A percentile compares a stretch with the other conserved stretches of the same genome.
Evolutionary conservation across 768 basidiomycete genomes (phyloP).

Genomic region (Lactifluus echinatus): DNA sequence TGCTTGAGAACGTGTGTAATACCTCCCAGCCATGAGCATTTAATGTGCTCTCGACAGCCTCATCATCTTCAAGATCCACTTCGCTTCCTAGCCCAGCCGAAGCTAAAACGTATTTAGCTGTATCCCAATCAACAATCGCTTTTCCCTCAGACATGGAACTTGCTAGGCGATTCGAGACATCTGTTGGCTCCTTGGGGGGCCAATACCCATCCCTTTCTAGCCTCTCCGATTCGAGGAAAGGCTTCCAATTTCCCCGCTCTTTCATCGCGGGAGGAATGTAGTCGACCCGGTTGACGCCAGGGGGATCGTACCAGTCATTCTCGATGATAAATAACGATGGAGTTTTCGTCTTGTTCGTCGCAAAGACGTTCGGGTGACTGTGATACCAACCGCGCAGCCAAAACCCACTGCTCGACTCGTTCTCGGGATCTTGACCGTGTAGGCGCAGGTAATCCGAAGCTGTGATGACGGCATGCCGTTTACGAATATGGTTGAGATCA

Average conservation of each 20-base stretch:
- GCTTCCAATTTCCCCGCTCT: conserved; percentile 27
- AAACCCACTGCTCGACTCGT: conserved; percentile 32
- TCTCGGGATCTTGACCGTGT: conserved; percentile 28
- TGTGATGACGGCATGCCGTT: conserved; percentile 32
- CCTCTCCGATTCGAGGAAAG: conserved; percentile 11
- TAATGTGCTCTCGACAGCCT: conserved; percentile 28
- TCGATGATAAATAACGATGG: conserved; percentile 31
- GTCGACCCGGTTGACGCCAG: conserved; percentile 32
- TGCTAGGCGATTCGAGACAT: neutral
- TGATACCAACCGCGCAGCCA: conserved; percentile 33
- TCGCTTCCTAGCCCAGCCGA: neutral
- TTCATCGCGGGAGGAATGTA: conserved; percentile 28
- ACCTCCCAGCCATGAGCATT: conserved; percentile 33
- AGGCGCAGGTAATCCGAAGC: conserved; percentile 36
- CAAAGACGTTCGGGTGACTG: conserved; percentile 24
- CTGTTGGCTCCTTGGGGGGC: conserved; percentile 1
- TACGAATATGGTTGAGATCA: conserved; percentile 34
- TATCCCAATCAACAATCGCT: conserved; percentile 1
- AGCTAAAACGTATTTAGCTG: neutral
- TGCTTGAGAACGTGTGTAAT: conserved; percentile 33
- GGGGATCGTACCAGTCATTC: conserved; percentile 35
- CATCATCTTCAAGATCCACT: conserved; percentile 22
- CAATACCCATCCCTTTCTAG: conserved; percentile 16
- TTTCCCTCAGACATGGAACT: neutral
- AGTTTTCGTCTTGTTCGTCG: conserved; percentile 13